Evolutionary conservation across 1,284 basidiomycete species (phyloP), one percentile per base, ranked within the genome.

Genomic region (Tilletia setariae): DNA sequence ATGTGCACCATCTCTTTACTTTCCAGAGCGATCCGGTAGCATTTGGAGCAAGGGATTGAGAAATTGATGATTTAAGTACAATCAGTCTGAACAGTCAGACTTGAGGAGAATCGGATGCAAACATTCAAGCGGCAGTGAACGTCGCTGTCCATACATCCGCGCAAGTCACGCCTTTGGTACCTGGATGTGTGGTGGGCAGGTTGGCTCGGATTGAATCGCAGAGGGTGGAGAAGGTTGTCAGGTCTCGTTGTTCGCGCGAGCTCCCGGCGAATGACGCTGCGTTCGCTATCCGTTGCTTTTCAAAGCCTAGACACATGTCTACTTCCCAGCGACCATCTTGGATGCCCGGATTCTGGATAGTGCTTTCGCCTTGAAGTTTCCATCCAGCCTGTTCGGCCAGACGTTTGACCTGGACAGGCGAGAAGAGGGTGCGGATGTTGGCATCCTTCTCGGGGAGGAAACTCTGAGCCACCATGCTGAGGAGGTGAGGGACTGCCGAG

Each of bases 371-470:
- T 46, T 68, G 62, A 7, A 84, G 44, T 23, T 23, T 65, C 49
- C 83, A 75, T 13, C 84, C 84, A 0, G 75, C 79, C 16, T 71
- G 64, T n/a, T 63, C 51, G 7, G 83, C 84, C 2, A 82, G 70
- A 13, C 67, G 70, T 67, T 76, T 77, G 68, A 86, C 82, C 30
- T 70, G 72, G 8, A 65, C 70, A 2, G 85, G 84, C 8, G 83
- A 81, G 43, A 85, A 66, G 9, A 85, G 77, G 0, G 84, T 85
- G 65, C 85, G 84, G 65, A 85, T 77, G 72, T 86, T 86, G 43
- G 81, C 79, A n/a, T 21, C 62, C 2, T 80, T 76, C 0, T 56
- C 67, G 21, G 79, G 75, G 66, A 85, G 71, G 47, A 83, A 74
- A 0, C 82, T 84, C 67, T 85, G 84, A 8, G 85, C 76, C 23